A percentile compares a stretch with the other conserved stretches of the same genome.
These are phyloP conservation scores for Cupressus sempervirens DNA, from an alignment of 75 land plant genomes.

Conservation along the genomic window DNA sequence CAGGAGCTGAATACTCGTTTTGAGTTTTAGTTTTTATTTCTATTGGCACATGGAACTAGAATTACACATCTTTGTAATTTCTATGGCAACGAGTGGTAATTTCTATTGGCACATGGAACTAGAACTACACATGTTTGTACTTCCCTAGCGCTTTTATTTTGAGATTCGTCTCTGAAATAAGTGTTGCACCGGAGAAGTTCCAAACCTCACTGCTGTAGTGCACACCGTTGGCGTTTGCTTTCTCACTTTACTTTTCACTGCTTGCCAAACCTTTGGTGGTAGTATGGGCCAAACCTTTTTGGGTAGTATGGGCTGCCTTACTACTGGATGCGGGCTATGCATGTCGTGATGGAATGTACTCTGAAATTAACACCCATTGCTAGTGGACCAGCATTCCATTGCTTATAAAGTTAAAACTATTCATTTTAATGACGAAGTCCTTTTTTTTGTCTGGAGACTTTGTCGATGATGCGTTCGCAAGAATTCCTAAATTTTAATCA, in stretches of 20 bases:
- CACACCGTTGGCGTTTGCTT: background rate
- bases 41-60: too few species aligned
- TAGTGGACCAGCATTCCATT: background rate
- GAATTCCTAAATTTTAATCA: background rate
- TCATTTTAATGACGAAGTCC: background rate
- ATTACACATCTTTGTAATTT: too few species aligned
- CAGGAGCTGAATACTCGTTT: too few species aligned
- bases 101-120: too few species aligned
- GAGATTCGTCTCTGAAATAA: background rate
- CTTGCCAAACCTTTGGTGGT: too few species aligned
- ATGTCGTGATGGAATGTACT: background rate
- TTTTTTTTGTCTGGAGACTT: background rate
- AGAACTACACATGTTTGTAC: background rate
- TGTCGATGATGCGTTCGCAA: background rate
- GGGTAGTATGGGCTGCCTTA: background rate
- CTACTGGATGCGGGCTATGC: background rate
- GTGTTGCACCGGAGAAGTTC: background rate
- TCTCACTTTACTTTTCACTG: background rate
- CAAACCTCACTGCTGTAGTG: background rate
- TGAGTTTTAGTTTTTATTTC: too few species aligned
- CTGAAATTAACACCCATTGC: background rate
- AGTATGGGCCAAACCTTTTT: background rate
- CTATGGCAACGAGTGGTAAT: too few species aligned
- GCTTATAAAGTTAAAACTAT: background rate
- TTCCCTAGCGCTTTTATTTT: background rate